Percentiles rank a stretch among this genome's conserved stretches.
Evolutionary conservation across 108 stramenopile species (phyloP).

Genomic region (Cyclotella cryptica): DNA sequence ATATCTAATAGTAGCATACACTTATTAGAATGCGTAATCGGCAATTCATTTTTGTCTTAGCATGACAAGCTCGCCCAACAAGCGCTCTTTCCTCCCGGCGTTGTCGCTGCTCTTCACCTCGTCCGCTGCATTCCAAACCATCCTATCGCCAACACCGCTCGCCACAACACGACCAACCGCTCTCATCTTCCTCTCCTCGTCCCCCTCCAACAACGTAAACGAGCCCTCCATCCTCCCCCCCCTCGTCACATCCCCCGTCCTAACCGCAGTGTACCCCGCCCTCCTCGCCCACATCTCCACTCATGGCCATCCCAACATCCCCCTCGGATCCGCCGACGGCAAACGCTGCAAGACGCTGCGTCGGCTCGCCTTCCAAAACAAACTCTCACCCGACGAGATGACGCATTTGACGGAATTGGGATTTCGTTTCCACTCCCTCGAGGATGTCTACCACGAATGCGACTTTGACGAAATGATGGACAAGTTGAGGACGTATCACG

Average conservation of each 20-base stretch:
- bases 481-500: conserved; percentile 61
- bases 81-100: too few species aligned
- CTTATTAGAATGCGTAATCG: too few species aligned
- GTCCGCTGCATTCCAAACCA: too few species aligned
- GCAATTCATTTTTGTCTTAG: too few species aligned
- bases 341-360: conserved; percentile 72
- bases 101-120: too few species aligned
- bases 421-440: conserved; percentile 74
- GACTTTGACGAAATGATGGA: conserved; percentile 75
- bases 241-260: conserved; percentile 59
- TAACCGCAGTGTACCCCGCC: conserved; percentile 64
- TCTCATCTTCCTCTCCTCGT: too few species aligned
- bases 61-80: too few species aligned
- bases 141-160: too few species aligned
- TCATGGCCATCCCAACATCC: conserved; percentile 85
- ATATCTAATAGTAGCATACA: too few species aligned
- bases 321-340: conserved; percentile 69
- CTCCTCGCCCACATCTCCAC: conserved; percentile 57
- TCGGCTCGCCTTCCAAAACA: conserved; percentile 72
- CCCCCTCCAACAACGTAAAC: neutral
- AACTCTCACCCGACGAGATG: conserved; percentile 63
- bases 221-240: conserved; percentile 25
- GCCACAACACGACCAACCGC: too few species aligned
- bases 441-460: conserved; percentile 79
- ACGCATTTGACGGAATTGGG: conserved; percentile 59